These are phyloP conservation scores for Amanita pallidorosea DNA, from an alignment of 768 basidiomycete species.

Conservation along the genomic window DNA sequence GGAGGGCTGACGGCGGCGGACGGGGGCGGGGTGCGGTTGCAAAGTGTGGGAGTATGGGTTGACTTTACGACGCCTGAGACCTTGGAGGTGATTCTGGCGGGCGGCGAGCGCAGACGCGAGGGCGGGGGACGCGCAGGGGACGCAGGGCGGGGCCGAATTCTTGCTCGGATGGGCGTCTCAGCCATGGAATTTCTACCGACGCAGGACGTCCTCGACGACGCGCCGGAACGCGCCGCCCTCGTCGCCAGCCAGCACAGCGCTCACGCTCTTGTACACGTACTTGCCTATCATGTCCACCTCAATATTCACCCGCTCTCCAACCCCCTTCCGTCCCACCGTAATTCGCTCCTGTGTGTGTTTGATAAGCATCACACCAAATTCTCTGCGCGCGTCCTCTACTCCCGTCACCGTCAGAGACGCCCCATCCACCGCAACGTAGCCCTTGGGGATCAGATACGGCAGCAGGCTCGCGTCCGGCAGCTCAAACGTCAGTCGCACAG, in stretches of 20 bases:
- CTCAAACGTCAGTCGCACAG: conserved; percentile 75
- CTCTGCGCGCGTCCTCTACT: conserved; percentile 51
- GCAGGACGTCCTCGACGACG: conserved; percentile 43
- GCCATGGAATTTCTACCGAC: conserved; percentile 13
- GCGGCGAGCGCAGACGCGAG: conserved; percentile 16
- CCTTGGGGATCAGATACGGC: conserved; percentile 84
- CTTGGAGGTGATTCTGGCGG: conserved; percentile 48
- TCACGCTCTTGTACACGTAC: conserved; percentile 79
- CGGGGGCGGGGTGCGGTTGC: conserved; percentile 13
- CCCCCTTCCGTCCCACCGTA: conserved; percentile 59
- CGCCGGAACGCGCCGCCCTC: conserved; percentile 38
- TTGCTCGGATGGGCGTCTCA: background rate
- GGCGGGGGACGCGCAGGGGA: conserved; percentile 33
- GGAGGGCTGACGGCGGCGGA: conserved; percentile 26
- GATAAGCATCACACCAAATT: conserved; percentile 91
- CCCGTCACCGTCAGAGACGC: conserved; percentile 84
- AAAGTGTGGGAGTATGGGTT: conserved; percentile 8
- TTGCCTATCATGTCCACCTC: conserved; percentile 96
- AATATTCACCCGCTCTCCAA: conserved; percentile 83
- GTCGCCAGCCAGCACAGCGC: conserved; percentile 49
- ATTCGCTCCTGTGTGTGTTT: conserved; percentile 87
- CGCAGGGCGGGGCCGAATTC: conserved; percentile 16
- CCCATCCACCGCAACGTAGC: conserved; percentile 91
- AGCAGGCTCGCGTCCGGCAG: conserved; percentile 58
- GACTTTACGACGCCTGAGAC: conserved; percentile 39